These are phyloP conservation scores for Primulina eburnea DNA, from an alignment of 257 asterid species.

Conservation along the genomic window DNA sequence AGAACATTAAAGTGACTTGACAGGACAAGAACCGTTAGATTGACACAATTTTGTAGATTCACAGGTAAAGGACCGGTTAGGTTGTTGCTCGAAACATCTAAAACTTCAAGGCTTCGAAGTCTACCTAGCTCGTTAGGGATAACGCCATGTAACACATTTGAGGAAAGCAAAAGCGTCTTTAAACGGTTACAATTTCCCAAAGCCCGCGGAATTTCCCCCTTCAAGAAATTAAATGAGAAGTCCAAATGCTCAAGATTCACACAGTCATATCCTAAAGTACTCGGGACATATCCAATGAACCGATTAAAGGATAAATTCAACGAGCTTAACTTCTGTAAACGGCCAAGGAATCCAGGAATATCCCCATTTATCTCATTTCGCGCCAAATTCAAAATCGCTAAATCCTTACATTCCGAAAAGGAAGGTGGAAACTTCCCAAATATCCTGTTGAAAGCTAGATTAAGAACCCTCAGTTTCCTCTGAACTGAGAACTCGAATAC, in stretches of 20 bases:
- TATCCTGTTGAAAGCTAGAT: slow-evolving; percentile 35
- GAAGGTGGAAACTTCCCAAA: slow-evolving; percentile 36
- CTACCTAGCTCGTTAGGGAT: slow-evolving; percentile 43
- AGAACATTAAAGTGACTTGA: slow-evolving; percentile 27
- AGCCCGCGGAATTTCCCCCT: slow-evolving; percentile 37
- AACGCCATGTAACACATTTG: slow-evolving; percentile 32
- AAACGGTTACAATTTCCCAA: slow-evolving; percentile 36
- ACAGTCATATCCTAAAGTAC: slow-evolving; percentile 30
- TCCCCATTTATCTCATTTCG: slow-evolving; percentile 31
- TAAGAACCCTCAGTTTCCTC: slow-evolving; percentile 39
- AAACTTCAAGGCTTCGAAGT: slow-evolving; percentile 34
- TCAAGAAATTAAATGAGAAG: slow-evolving; percentile 34
- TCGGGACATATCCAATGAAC: slow-evolving; percentile 35
- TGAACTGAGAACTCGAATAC: slow-evolving; percentile 29
- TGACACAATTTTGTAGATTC: slow-evolving; percentile 34
- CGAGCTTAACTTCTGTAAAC: slow-evolving; percentile 28
- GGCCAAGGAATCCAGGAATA: slow-evolving; percentile 36
- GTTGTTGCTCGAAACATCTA: slow-evolving; percentile 38
- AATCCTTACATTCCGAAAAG: slow-evolving; percentile 30
- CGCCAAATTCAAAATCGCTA: slow-evolving; percentile 36
- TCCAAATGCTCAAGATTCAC: slow-evolving; percentile 44
- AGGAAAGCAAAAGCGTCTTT: slow-evolving; percentile 45
- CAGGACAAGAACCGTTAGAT: slow-evolving; percentile 44
- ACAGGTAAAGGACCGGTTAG: slow-evolving; percentile 37
- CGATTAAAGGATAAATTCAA: slow-evolving; percentile 43